These are phyloP conservation scores for Conringia planisiliqua DNA, from an alignment of 345 rosid species.

Conservation along the genomic window DNA sequence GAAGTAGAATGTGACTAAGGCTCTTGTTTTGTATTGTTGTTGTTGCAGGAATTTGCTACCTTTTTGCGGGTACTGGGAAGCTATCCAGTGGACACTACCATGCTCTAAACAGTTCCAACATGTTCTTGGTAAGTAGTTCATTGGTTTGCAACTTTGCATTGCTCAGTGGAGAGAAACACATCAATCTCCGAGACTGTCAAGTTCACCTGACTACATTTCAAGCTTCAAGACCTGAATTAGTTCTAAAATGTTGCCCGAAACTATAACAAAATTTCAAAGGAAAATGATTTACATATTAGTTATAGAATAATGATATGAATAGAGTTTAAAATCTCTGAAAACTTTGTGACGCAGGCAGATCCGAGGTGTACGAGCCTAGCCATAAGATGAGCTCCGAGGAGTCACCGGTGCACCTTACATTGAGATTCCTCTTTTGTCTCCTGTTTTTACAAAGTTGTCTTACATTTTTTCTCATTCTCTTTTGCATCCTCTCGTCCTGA, in stretches of 20 bases:
- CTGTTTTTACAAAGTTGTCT: neutral
- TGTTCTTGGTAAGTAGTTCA: conserved; percentile 5
- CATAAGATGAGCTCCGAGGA: neutral
- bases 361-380: neutral
- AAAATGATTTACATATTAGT: neutral
- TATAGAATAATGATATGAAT: neutral
- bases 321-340: neutral
- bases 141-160: neutral
- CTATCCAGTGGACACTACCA: conserved; percentile 82
- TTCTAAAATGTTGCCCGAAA: neutral
- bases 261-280: no score
- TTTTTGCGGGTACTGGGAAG: conserved; percentile 96
- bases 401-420: neutral
- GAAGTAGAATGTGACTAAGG: neutral
- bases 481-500: neutral
- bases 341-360: conserved; percentile 1
- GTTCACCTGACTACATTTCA: neutral
- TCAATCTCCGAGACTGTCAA: neutral
- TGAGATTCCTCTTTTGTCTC: neutral
- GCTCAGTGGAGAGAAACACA: neutral
- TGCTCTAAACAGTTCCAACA: conserved; percentile 31
- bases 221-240: neutral
- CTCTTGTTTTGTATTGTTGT: neutral
- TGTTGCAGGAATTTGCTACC: conserved; percentile 82
- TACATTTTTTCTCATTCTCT: neutral